Evolutionary conservation across 2,329 filamentous ascomycete genomes (phyloP).

Genomic region (Cadophora luteo-olivacea): DNA sequence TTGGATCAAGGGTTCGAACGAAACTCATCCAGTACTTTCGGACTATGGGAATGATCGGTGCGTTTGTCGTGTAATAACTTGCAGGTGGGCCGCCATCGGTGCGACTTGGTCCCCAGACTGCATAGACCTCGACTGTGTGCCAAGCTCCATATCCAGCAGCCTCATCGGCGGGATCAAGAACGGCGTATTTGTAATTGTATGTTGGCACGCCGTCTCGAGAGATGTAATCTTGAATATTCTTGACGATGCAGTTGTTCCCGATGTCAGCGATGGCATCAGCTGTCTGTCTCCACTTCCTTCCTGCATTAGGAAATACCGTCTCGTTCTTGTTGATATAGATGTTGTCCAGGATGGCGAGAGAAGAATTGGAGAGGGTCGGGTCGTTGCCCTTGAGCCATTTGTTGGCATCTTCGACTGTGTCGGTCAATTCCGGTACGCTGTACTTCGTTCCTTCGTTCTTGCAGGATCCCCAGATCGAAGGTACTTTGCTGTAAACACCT

Average conservation of each 20-base stretch:
- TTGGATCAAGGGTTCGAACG: constrained; percentile 70
- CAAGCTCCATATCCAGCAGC: constrained; percentile 65
- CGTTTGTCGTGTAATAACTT: constrained; percentile 53
- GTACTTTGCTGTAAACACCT: constrained; percentile 61
- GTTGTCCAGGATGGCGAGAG: constrained; percentile 58
- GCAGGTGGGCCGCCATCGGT: neutral
- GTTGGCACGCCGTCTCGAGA: constrained; percentile 48
- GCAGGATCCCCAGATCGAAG: constrained; percentile 61
- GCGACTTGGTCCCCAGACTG: constrained; percentile 72
- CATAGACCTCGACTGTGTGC: constrained; percentile 70
- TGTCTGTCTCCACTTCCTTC: constrained; percentile 64
- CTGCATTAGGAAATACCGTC: constrained; percentile 50
- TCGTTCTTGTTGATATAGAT: constrained; percentile 58
- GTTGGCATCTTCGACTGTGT: constrained; percentile 56
- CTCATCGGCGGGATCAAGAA: constrained; percentile 62
- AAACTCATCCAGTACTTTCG: constrained; percentile 80
- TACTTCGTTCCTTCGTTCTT: constrained; percentile 72
- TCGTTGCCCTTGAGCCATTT: constrained; percentile 65
- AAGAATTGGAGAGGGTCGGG: constrained; percentile 56
- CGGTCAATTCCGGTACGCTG: constrained; percentile 53
- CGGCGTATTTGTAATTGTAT: constrained; percentile 72
- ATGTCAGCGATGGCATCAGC: constrained; percentile 68
- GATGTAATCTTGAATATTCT: constrained; percentile 52
- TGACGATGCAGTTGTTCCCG: constrained; percentile 68
- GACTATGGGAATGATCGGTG: constrained; percentile 62